Evolutionary conservation across 495 filamentous ascomycete species (phyloP).

Genomic region (Aspergillus carlsbadensis): DNA sequence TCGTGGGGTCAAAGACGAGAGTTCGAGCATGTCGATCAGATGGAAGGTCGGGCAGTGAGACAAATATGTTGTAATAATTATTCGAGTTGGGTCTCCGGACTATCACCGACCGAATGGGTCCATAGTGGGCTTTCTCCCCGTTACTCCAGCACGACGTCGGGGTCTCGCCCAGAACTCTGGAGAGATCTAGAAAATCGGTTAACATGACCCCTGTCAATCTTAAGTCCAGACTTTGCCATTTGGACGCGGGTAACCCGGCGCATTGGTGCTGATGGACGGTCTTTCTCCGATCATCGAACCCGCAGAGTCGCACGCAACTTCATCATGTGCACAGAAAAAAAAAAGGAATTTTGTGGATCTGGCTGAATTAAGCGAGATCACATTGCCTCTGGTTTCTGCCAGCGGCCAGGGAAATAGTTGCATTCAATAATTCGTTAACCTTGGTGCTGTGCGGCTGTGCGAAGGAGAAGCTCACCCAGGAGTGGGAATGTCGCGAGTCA

Average conservation of each 20-base stretch:
- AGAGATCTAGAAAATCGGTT: background rate
- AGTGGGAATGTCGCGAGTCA: slow-evolving; percentile 2
- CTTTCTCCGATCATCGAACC: slow-evolving; percentile 1
- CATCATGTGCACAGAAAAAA: background rate
- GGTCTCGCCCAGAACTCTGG: slow-evolving; percentile 8
- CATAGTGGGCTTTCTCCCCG: slow-evolving; percentile 7
- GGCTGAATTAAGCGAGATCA: background rate
- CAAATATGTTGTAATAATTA: too few relatives aligned
- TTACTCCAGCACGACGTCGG: background rate
- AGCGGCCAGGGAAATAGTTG: background rate
- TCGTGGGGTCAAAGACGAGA: too few relatives aligned
- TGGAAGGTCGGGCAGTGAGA: too few relatives aligned
- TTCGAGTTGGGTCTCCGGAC: background rate
- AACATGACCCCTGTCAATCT: slow-evolving; percentile 3
- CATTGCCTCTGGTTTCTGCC: background rate
- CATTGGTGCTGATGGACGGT: background rate
- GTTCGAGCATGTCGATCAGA: too few relatives aligned
- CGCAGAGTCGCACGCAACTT: background rate
- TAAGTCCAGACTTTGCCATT: slow-evolving; percentile 8
- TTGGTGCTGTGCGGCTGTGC: background rate
- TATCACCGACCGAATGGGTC: slow-evolving; percentile 10
- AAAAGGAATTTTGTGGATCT: background rate
- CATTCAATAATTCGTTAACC: background rate
- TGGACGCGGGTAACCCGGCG: background rate
- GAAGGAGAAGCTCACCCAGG: background rate